Conservation (phyloP, 352 stramenopile genomes). For the Achlya hypogyna region DNA sequence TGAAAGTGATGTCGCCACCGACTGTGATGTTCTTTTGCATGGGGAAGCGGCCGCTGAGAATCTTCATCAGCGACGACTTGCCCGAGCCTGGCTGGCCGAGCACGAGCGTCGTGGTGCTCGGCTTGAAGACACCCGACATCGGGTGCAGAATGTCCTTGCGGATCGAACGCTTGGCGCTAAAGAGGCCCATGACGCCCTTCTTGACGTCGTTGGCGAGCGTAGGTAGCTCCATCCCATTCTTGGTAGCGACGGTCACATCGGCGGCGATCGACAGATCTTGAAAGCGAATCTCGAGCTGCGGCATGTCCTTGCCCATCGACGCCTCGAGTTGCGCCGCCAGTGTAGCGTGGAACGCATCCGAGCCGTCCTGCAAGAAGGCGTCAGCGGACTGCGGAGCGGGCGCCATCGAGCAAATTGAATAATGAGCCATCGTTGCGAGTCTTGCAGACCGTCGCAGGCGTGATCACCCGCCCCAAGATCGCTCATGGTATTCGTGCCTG, state of each 20-base stretch:
- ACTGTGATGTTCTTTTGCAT: constrained; percentile 17
- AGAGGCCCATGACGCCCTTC: constrained; percentile 24
- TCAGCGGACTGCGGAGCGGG: background rate
- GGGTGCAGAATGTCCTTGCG: constrained; percentile 25
- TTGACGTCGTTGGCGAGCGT: constrained; percentile 42
- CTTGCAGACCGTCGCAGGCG: no score
- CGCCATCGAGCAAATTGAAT: background rate
- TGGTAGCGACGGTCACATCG: constrained; percentile 22
- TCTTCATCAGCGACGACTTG: constrained; percentile 41
- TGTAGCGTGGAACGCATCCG: constrained; percentile 32
- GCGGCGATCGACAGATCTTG: constrained; percentile 39
- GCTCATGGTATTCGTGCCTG: no score
- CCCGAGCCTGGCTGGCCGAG: constrained; percentile 38
- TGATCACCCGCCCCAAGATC: no score
- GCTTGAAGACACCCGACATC: constrained; percentile 27
- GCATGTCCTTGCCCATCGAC: constrained; percentile 35
- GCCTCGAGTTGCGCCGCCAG: constrained; percentile 33
- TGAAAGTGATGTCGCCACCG: constrained; percentile 36
- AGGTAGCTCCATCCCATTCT: constrained; percentile 26
- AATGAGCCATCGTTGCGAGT: background rate
- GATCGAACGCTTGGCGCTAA: constrained; percentile 24
- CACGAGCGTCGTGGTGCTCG: constrained; percentile 29
- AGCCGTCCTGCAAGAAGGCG: constrained; percentile 29
- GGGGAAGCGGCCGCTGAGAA: constrained; percentile 31
- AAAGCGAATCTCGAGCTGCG: constrained; percentile 55